Evolutionary conservation across 2,329 filamentous ascomycete genomes (phyloP).

Genomic region (Hymenoscyphus occultus): DNA sequence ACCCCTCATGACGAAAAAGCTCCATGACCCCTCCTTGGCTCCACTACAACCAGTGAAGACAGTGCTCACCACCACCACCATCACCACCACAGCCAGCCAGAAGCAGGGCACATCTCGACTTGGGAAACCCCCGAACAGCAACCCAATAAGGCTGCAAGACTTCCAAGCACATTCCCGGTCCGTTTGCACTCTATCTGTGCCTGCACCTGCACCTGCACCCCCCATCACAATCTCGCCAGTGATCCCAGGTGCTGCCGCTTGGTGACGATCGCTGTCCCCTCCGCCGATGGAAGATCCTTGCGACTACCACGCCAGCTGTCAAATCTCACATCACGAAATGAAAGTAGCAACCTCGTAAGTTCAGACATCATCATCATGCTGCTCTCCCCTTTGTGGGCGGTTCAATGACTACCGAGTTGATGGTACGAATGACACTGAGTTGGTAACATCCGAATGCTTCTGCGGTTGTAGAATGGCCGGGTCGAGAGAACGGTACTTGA

Average conservation of each 20-base stretch:
- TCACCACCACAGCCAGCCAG: too few relatives aligned
- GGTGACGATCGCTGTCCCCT: background rate
- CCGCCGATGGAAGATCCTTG: conserved; percentile 8
- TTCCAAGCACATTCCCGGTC: background rate
- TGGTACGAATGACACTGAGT: background rate
- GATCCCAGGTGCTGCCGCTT: conserved; percentile 4
- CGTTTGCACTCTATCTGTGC: too few relatives aligned
- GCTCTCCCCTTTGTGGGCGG: background rate
- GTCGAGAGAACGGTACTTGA: background rate
- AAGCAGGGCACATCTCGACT: too few relatives aligned
- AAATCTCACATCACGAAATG: conserved; percentile 11
- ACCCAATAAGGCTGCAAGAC: background rate
- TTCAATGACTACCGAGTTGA: background rate
- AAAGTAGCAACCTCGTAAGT: background rate
- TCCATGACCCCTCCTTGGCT: too few relatives aligned
- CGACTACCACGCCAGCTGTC: conserved; percentile 15
- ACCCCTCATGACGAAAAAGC: background rate
- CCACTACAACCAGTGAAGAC: too few relatives aligned
- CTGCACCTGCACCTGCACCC: too few relatives aligned
- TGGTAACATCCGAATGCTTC: background rate
- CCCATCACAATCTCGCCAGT: too few relatives aligned
- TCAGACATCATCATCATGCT: background rate
- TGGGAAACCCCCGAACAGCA: too few relatives aligned
- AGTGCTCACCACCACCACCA: too few relatives aligned
- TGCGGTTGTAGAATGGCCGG: background rate